These are phyloP conservation scores for Colletotrichum tanaceti DNA, from an alignment of 2,329 filamentous ascomycete species.

Conservation along the genomic window DNA sequence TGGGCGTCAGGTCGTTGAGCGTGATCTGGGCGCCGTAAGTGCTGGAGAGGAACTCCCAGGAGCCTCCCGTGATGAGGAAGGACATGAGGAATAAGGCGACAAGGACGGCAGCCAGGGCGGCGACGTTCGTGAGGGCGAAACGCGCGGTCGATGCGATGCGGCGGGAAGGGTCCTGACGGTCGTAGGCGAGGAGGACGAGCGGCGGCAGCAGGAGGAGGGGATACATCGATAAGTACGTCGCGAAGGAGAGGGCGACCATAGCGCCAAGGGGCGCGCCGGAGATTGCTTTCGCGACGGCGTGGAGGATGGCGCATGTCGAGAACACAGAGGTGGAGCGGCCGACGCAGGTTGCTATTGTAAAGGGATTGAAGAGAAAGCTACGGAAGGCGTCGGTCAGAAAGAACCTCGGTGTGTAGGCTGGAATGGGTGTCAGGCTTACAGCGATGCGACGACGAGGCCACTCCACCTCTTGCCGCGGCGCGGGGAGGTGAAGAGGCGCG, in stretches of 20 bases:
- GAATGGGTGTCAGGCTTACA: constrained; percentile 63
- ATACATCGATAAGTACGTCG: constrained; percentile 92
- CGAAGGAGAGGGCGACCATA: constrained; percentile 86
- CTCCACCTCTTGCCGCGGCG: constrained; percentile 80
- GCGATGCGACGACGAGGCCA: constrained; percentile 79
- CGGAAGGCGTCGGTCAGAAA: constrained; percentile 74
- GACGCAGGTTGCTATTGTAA: constrained; percentile 90
- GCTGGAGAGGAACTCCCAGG: constrained; percentile 87
- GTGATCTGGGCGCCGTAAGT: constrained; percentile 95
- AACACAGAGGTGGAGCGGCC: constrained; percentile 90
- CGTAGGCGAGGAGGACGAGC: constrained; percentile 82
- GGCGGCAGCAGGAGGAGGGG: constrained; percentile 88
- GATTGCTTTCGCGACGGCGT: constrained; percentile 84
- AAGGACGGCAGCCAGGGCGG: constrained; percentile 66
- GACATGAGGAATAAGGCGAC: constrained; percentile 76
- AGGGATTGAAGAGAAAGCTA: constrained; percentile 94
- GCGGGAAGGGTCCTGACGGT: constrained; percentile 62
- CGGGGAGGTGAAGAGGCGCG: constrained; percentile 81
- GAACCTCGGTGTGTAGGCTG: constrained; percentile 65
- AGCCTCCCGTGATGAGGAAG: constrained; percentile 76
- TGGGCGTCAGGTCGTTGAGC: constrained; percentile 91
- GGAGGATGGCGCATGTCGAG: constrained; percentile 87
- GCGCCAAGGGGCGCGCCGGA: constrained; percentile 78
- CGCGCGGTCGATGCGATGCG: constrained; percentile 50
- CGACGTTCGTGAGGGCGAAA: constrained; percentile 68